These are phyloP conservation scores for Pisolithus microcarpus DNA, from an alignment of 768 basidiomycete genomes.

Conservation along the genomic window DNA sequence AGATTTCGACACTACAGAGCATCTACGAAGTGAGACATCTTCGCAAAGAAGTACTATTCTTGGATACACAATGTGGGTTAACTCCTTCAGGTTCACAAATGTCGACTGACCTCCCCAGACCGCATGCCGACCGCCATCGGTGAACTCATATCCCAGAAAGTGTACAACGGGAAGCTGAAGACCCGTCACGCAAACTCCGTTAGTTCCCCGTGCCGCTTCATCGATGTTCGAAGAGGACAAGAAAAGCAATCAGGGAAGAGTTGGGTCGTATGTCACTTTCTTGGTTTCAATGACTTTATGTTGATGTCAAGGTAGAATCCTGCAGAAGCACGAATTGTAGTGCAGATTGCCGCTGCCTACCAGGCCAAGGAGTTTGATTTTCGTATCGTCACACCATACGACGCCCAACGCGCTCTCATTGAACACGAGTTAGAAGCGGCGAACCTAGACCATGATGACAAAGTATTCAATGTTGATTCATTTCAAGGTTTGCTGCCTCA, in stretches of 20 bases:
- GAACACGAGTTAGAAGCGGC: conserved; percentile 45
- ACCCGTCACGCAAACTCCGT: conserved; percentile 45
- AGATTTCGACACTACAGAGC: conserved; percentile 55
- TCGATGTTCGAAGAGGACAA: conserved; percentile 32
- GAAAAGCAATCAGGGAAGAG: conserved; percentile 10
- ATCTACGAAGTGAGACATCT: conserved; percentile 71
- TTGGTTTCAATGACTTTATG: too few species aligned
- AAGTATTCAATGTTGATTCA: conserved; percentile 39
- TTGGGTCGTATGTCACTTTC: background rate
- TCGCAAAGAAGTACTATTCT: conserved; percentile 37
- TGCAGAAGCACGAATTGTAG: too few species aligned
- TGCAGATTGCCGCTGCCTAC: too few species aligned
- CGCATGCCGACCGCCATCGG: conserved; percentile 79
- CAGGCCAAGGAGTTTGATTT: conserved; percentile 22
- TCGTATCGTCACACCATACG: conserved; percentile 76
- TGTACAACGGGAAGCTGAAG: conserved; percentile 54
- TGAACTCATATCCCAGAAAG: conserved; percentile 53
- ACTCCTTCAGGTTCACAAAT: background rate
- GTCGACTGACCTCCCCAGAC: conserved; percentile 37
- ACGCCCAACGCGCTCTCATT: conserved; percentile 54
- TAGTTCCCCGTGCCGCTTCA: conserved; percentile 27
- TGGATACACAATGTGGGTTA: conserved; percentile 67
- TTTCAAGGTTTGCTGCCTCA: conserved; percentile 56
- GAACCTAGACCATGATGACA: conserved; percentile 52
- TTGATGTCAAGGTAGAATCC: too few species aligned